These are phyloP conservation scores for Pulveroboletus frians DNA, from an alignment of 768 basidiomycete genomes.

Conservation along the genomic window DNA sequence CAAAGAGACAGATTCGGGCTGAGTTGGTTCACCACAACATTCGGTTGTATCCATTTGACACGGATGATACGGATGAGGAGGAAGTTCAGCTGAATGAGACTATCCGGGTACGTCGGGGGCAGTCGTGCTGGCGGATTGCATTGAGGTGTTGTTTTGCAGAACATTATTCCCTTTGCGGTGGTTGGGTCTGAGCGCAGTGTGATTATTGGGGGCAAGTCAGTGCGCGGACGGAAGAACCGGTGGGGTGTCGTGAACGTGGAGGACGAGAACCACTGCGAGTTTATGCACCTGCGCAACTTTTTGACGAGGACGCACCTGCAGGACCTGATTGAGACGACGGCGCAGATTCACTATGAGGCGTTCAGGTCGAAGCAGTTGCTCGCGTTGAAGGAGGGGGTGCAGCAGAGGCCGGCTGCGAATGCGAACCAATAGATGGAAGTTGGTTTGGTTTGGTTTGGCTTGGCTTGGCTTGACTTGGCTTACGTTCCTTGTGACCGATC, in stretches of 20 bases:
- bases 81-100: constrained; percentile 85
- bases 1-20: constrained; percentile 70
- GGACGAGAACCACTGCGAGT: constrained; percentile 96
- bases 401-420: constrained; percentile 50
- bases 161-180: constrained; percentile 93
- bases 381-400: constrained; percentile 93
- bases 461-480: neutral
- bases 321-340: constrained; percentile 97
- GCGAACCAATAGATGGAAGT: constrained; percentile 24
- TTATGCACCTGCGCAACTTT: constrained; percentile 96
- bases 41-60: constrained; percentile 94
- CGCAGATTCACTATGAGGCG: constrained; percentile 98
- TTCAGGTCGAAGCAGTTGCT: constrained; percentile 98
- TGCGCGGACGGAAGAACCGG: constrained; percentile 93
- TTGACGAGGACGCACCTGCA: constrained; percentile 95
- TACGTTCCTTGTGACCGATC: constrained; percentile 13
- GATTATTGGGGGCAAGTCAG: constrained; percentile 91
- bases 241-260: constrained; percentile 99
- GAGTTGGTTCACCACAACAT: constrained; percentile 91
- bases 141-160: constrained; percentile 40
- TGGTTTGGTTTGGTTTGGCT: neutral
- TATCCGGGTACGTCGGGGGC: constrained; percentile 65
- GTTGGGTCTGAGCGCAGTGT: constrained; percentile 97
- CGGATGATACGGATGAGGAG: constrained; percentile 91
- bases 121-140: neutral